Conservation (phyloP, 2,329 filamentous ascomycete species). For the Ceratocystiopsis minuta region DNA sequence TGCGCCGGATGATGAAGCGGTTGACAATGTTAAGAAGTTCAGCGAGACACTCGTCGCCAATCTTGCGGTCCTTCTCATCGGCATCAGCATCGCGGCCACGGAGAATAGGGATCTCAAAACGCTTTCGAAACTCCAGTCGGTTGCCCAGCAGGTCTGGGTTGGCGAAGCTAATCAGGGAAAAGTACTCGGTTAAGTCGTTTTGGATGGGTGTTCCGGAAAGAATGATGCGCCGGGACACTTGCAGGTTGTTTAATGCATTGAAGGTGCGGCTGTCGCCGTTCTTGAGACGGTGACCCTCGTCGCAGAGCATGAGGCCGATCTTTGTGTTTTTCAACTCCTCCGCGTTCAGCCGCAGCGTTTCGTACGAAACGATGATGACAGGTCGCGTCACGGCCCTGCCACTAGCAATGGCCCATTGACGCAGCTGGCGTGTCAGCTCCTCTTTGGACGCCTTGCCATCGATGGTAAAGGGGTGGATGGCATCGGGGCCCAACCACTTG, state of each 20-base stretch:
- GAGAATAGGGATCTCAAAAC: constrained; percentile 82
- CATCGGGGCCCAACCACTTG: constrained; percentile 90
- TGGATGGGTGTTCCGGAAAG: constrained; percentile 94
- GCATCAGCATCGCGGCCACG: constrained; percentile 82
- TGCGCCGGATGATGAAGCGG: constrained; percentile 94
- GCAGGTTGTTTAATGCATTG: constrained; percentile 71
- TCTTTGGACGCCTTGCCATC: constrained; percentile 94
- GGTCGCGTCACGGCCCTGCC: constrained; percentile 81
- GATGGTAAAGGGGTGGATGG: constrained; percentile 83
- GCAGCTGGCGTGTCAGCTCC: constrained; percentile 73
- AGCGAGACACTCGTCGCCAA: constrained; percentile 63
- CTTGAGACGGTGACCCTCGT: constrained; percentile 91
- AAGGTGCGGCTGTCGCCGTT: constrained; percentile 96
- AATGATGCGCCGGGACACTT: constrained; percentile 82
- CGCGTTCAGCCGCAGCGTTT: constrained; percentile 79
- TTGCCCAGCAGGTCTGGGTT: constrained; percentile 86
- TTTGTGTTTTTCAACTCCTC: constrained; percentile 78
- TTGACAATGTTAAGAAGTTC: constrained; percentile 79
- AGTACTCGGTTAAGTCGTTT: constrained; percentile 97
- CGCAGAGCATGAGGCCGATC: constrained; percentile 84
- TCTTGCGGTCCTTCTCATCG: constrained; percentile 61
- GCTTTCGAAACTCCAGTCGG: constrained; percentile 78
- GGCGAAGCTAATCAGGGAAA: constrained; percentile 86
- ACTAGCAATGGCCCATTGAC: constrained; percentile 84
- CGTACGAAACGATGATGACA: constrained; percentile 94